Evolutionary conservation across 768 basidiomycete genomes (phyloP).

Genomic region (Suillus plorans): DNA sequence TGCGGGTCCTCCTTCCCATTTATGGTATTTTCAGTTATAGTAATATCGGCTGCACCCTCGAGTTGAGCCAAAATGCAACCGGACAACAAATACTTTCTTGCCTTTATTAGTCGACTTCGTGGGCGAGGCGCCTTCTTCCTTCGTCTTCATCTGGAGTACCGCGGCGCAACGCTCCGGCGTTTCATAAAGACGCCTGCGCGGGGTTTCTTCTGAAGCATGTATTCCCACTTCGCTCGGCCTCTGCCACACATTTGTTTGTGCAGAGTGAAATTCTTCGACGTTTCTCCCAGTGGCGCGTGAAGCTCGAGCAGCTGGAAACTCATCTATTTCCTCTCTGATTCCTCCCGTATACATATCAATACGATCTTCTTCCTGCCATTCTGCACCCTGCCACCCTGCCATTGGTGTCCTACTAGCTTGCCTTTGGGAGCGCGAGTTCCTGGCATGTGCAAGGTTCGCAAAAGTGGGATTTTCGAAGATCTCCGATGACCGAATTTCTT

Average conservation of each 20-base stretch:
- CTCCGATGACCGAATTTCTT: not conserved
- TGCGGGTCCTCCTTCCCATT: not conserved
- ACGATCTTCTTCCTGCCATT: not conserved
- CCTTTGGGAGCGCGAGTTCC: not conserved
- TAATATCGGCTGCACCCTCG: not conserved
- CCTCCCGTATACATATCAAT: not conserved
- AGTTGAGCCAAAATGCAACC: not conserved
- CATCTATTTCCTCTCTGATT: not conserved
- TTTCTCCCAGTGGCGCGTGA: not conserved
- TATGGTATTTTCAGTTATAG: not conserved
- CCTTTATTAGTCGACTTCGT: not conserved
- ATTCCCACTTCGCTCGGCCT: not conserved
- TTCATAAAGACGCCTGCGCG: conserved; percentile 3
- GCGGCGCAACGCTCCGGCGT: not conserved
- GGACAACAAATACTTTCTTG: not conserved
- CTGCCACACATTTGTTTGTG: not conserved
- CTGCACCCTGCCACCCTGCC: not conserved
- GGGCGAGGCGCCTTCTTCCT: no score
- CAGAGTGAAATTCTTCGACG: not conserved
- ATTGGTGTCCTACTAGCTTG: not conserved
- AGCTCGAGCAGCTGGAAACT: not conserved
- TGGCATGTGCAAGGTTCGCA: not conserved
- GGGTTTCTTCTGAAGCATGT: not conserved
- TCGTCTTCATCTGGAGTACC: not conserved
- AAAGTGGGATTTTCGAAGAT: conserved; percentile 3